phyloP scores from a whole-genome alignment of 2,329 filamentous ascomycete species.

The Claviceps arundinis region DNA sequence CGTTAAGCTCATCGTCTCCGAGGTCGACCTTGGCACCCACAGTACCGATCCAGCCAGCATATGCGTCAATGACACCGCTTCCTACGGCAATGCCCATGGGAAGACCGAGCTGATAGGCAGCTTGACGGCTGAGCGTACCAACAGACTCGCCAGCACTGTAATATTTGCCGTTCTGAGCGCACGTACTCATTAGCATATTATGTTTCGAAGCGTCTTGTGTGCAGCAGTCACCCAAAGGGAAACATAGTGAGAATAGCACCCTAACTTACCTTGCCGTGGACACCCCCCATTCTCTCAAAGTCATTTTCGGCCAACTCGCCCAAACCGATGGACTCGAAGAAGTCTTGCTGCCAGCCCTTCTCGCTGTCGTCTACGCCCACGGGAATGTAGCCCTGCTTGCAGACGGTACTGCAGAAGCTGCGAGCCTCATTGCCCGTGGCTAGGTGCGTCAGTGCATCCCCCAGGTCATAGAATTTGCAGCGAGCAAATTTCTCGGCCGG shows the following conservation, averaged over 20 bases:
- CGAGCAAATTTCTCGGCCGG: slow-evolving; percentile 75
- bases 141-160: slow-evolving; percentile 85
- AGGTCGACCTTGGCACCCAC: slow-evolving; percentile 92
- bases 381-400: slow-evolving; percentile 93
- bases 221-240: background rate
- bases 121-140: slow-evolving; percentile 70
- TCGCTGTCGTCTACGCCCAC: slow-evolving; percentile 95
- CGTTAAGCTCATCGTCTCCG: slow-evolving; percentile 49
- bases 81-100: slow-evolving; percentile 81
- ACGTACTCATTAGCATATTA: background rate
- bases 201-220: background rate
- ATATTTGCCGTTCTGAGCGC: slow-evolving; percentile 70
- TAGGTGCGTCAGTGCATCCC: slow-evolving; percentile 84
- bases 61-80: slow-evolving; percentile 94
- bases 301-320: slow-evolving; percentile 70
- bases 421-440: slow-evolving; percentile 85
- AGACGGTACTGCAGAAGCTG: slow-evolving; percentile 91
- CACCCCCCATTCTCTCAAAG: slow-evolving; percentile 87
- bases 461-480: slow-evolving; percentile 95
- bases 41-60: slow-evolving; percentile 96
- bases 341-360: slow-evolving; percentile 97
- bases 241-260: no score
- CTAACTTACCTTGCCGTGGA: slow-evolving; percentile 66
- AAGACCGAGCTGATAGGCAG: slow-evolving; percentile 71
- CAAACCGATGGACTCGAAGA: slow-evolving; percentile 77